Evolutionary conservation across 177 flowering plant genomes (phyloP), one percentile per base, ranked within the genome.

Genomic region (Tripterygium wilfordii): DNA sequence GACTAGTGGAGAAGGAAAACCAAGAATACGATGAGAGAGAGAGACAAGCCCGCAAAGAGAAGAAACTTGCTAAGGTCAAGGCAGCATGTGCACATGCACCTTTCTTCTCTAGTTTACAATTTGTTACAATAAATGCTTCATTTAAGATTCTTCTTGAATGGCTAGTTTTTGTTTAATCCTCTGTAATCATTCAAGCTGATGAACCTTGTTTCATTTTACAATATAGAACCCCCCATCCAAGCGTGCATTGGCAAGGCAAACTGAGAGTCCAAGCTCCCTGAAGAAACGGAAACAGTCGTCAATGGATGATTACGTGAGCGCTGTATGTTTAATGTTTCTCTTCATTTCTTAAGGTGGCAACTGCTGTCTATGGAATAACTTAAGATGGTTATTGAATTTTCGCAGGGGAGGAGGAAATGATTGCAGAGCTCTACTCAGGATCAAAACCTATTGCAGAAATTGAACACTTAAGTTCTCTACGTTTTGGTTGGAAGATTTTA

Each of bases 61-160:
- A 94, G 77, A 94, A 89, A 57, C 90, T 83, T 70, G 96, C 96
- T 25, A 89, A 94, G 99, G 99, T 92, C n/a, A n/a, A n/a, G n/a
- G n/a, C n/a, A n/a, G n/a, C n/a, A n/a, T n/a, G n/a, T n/a, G n/a
- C n/a, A n/a, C n/a, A n/a, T n/a, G n/a, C n/a, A n/a, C n/a, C n/a
- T n/a, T n/a, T n/a, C n/a, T n/a, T n/a, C n/a, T 66, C 18, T 36
- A 36, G n/a, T 42, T 40, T 10, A 20, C 4, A 4, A 13, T 42
- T 24, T 18, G 20, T 36, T n/a, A 15, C 9, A 18, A 36, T 3
- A 18, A 36, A n/a, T 16, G 17, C 19, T 3, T 6, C 38, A 35
- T 5, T 35, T 5, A 6, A 35, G 7, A 35, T 35, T 7, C 38
- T 5, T 15, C 4, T 4, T 5, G 14, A 35, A 15, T 35, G 38